Base-by-base conservation (phyloP, 106 monocot species). In the Apostasia shenzhenica region DNA sequence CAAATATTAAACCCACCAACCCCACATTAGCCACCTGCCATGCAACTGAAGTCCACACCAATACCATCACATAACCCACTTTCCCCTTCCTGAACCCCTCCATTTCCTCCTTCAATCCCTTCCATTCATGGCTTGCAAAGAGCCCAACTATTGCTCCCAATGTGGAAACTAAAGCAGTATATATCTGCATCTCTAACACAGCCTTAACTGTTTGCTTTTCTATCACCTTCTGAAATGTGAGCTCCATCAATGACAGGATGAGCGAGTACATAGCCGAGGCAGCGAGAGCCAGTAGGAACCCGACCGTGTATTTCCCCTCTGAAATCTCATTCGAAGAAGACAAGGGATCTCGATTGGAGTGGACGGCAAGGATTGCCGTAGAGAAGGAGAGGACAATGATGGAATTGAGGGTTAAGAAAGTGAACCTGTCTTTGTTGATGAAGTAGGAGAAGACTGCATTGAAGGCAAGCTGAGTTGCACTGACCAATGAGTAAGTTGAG, bases 11-110 rank as follows among this genome's bases (percentile, higher is more conserved):
- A 4, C 82, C 70, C 4, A 80, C 56, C 2, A 74, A 6, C 12
- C 79, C 82, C n/a, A 86, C 71, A 41, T 55, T 53, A 5, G 60
- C 48, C 8, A 79, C 66, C 73, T 86, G 86, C 82, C 86, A 86
- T 3, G 63, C 49, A 48, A 86, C 73, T 7, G 86, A 75, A 11
- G 73, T 70, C 67, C 79, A 62, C n/a, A 80, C 74, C 57, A 82
- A 41, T 11, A 77, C 80, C 79, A 68, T 57, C 44, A 66, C 70
- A n/a, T 79, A 86, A n/a, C 67, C 62, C 42, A 62, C 61, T 46
- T 48, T 77, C 45, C 84, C 84, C 45, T 50, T 57, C 46, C 57
- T 44, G 70, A 68, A 85, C 8, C 55, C 66, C 8, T 74, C 68
- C 38, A 70, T 74, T 55, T 84, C 84, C 12, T 1, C 63, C 39